A percentile compares a stretch with the other conserved stretches of the same genome.
These are phyloP conservation scores for Trifolium repens DNA, from an alignment of 306 rosid genomes.

Conservation along the genomic window DNA sequence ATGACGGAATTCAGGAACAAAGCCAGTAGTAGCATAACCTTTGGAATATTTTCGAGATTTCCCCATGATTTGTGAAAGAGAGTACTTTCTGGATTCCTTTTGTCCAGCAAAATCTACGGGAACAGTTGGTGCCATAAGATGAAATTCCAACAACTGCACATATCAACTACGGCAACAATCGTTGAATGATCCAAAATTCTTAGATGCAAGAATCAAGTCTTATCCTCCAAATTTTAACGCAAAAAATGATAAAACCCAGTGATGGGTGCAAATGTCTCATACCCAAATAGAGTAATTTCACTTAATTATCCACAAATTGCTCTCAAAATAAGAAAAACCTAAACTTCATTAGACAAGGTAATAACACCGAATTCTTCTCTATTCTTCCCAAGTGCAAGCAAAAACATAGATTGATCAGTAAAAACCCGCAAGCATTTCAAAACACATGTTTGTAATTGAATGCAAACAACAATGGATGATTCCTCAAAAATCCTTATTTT, in stretches of 20 bases:
- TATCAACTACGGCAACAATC: conserved; percentile 54
- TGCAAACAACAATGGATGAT: conserved; percentile 28
- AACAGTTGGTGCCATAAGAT: conserved; percentile 94
- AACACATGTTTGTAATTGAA: conserved; percentile 27
- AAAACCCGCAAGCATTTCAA: neutral
- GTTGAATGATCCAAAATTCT: conserved; percentile 36
- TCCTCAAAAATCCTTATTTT: conserved; percentile 26
- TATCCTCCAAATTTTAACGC: conserved; percentile 47
- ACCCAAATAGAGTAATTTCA: conserved; percentile 38
- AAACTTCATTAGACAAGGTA: conserved; percentile 18
- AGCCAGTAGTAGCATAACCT: conserved; percentile 75
- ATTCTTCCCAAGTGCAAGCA: conserved; percentile 18
- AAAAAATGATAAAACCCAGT: conserved; percentile 44
- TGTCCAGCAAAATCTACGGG: conserved; percentile 87
- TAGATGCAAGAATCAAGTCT: conserved; percentile 39
- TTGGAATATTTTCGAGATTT: conserved; percentile 88
- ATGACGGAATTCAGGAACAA: conserved; percentile 83
- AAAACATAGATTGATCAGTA: neutral
- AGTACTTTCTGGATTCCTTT: conserved; percentile 67
- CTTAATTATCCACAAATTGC: neutral
- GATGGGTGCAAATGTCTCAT: conserved; percentile 44
- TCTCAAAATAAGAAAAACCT: conserved; percentile 28
- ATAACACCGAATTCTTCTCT: neutral
- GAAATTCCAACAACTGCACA: conserved; percentile 66
- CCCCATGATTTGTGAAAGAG: conserved; percentile 75